A percentile compares a stretch with the other conserved stretches of the same genome.
Conservation (phyloP, 208 protist genomes). For the Angomonas deanei region DNA sequence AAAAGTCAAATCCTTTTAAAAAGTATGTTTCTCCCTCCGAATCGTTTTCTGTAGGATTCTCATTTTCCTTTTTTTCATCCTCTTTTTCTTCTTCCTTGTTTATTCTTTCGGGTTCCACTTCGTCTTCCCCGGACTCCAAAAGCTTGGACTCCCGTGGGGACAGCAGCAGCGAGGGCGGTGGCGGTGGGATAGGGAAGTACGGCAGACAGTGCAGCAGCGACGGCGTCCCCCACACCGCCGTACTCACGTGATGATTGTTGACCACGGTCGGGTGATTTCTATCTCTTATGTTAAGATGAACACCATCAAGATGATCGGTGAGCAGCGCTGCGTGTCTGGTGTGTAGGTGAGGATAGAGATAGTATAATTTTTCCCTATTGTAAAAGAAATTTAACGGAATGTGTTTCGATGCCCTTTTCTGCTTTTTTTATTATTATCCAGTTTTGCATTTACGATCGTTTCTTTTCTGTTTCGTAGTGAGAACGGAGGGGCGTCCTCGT, state of each 20-base stretch:
- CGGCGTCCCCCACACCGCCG: slow-evolving; percentile 15
- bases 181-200: slow-evolving; percentile 24
- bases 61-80: too few relatives aligned
- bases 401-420: not conserved
- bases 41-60: too few relatives aligned
- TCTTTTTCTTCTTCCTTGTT: not conserved
- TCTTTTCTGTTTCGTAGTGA: not conserved
- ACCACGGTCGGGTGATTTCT: too few relatives aligned
- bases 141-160: not conserved
- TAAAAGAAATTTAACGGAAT: not conserved
- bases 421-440: not conserved
- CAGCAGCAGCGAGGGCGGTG: not conserved
- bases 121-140: not conserved
- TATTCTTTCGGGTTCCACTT: not conserved
- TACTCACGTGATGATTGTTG: not conserved
- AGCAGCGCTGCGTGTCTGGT: too few relatives aligned
- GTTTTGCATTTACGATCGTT: not conserved
- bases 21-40: too few relatives aligned
- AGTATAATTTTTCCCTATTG: not conserved
- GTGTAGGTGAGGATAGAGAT: too few relatives aligned
- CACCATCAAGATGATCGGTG: too few relatives aligned
- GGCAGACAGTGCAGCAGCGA: slow-evolving; percentile 17
- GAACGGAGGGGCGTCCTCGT: too few relatives aligned
- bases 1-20: too few relatives aligned
- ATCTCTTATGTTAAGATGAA: too few relatives aligned